Evolutionary conservation across 1,139 yeast species (phyloP), one percentile per base, ranked within the genome.

Genomic region (Blastobotrys illinoisensis): DNA sequence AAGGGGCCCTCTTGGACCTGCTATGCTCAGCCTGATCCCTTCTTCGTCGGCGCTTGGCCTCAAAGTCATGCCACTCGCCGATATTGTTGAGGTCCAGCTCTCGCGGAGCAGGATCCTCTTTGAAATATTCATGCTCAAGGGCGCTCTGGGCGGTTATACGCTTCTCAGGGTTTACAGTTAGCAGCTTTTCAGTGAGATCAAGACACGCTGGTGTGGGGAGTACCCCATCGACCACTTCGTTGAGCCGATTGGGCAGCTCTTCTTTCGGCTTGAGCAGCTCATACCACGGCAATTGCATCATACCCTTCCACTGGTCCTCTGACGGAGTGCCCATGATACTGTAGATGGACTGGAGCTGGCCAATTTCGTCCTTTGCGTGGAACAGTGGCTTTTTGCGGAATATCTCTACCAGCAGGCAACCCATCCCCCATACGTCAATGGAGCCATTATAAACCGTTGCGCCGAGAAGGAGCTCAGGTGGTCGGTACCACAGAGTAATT

Each of bases 21-120:
- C 45, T 44, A 19, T 51, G 50, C 46, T 56, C 48, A 51, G 62
- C 63, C 50, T 63, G 58, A 52, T 57, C 71, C 76, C 62, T 64
- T 79, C 83, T 62, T 64, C 95, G 76, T 64, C 88, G 81, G 71
- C 84, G 85, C 70, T 93, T 90, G 3, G 97, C 95, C 67, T 93
- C 99, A 69, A 86, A 91, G 67, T 93, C 99, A 67, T 93, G 99
- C 95, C 98, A 91, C 69, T 95, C 98, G 1, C 90, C 90, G 46
- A 85, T 73, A 14, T 78, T 80, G 50, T 78, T 74, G 56, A 84
- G 78, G 13, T 73, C 73, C 51, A 83, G 70, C 5, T 78, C 74
- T 58, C 78, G 79, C 0, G 87, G 84, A 47, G 58, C 59, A 0
- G 97, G 97, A 2, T 78, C 83, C 56, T 85, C 86, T 5, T 71